Conservation (phyloP, 495 filamentous ascomycete genomes). For the Neurospora sp. region DNA sequence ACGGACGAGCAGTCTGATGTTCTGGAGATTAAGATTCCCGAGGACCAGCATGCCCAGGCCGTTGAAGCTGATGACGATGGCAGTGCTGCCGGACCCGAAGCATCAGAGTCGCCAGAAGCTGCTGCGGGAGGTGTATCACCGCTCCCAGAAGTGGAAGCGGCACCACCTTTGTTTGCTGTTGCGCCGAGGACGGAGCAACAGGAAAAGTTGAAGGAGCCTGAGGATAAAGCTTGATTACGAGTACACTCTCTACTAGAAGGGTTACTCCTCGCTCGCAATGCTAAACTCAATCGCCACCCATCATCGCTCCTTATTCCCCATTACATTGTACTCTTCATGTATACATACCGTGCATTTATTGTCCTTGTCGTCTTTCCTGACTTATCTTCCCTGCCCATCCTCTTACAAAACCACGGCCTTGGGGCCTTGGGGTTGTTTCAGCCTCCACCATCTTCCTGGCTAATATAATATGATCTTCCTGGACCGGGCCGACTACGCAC, state of each 20-base stretch:
- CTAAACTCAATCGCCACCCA: neutral
- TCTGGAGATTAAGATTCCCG: conserved; percentile 5
- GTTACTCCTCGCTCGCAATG: neutral
- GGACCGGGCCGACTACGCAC: neutral
- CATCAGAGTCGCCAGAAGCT: neutral
- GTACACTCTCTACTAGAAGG: neutral
- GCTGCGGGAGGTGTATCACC: neutral
- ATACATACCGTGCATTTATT: neutral
- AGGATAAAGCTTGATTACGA: neutral
- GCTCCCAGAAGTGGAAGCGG: neutral
- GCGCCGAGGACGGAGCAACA: neutral
- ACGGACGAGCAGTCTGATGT: conserved; percentile 2
- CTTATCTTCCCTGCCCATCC: neutral
- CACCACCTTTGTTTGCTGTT: neutral
- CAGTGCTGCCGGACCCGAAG: neutral
- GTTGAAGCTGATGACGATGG: neutral
- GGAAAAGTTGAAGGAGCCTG: neutral
- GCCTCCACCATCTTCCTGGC: neutral
- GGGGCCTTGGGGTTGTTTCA: neutral
- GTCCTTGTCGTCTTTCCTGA: neutral
- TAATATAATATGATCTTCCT: neutral
- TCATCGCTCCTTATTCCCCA: neutral
- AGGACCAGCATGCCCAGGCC: neutral
- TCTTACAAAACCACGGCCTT: neutral
- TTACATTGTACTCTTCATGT: neutral